Conservation (phyloP, 1,284 basidiomycete species). For the Hymenochaete sp. region DNA sequence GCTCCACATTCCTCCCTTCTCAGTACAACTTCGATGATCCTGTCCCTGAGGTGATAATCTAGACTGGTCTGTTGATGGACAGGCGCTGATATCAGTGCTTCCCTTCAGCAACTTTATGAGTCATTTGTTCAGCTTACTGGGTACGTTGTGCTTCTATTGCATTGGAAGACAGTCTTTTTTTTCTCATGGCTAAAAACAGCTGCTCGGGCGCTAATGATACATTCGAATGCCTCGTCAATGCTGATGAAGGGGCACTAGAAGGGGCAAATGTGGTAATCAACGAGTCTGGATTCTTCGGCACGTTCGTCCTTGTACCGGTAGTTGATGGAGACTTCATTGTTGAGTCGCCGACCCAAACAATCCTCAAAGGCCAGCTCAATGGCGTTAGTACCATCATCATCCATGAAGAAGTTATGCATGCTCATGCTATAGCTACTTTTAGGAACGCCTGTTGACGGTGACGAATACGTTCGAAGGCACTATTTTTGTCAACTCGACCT, state of each 20-base stretch:
- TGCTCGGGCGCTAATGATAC: constrained; percentile 29
- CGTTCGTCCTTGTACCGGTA: constrained; percentile 34
- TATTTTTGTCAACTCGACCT: constrained; percentile 30
- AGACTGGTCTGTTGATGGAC: not conserved
- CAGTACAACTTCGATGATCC: constrained; percentile 20
- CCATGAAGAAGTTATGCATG: not conserved
- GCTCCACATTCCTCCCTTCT: constrained; percentile 20
- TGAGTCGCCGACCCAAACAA: constrained; percentile 32
- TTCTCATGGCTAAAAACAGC: too few species aligned
- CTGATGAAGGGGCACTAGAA: constrained; percentile 27
- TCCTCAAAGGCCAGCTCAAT: constrained; percentile 21
- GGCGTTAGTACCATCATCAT: constrained; percentile 9
- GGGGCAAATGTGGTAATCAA: constrained; percentile 30
- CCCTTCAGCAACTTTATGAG: constrained; percentile 12
- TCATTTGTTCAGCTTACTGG: constrained; percentile 7
- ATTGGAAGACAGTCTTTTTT: not conserved
- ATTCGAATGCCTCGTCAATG: constrained; percentile 30
- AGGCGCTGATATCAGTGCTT: not conserved
- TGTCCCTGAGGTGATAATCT: constrained; percentile 14
- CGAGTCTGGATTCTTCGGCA: constrained; percentile 33
- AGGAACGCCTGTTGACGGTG: constrained; percentile 29
- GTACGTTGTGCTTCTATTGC: constrained; percentile 2
- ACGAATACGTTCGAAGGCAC: constrained; percentile 36
- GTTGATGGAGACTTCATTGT: constrained; percentile 39
- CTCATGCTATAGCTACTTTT: not conserved